Conservation (phyloP, 2,329 filamentous ascomycete species). For the Trichoderma atrobrunneum region DNA sequence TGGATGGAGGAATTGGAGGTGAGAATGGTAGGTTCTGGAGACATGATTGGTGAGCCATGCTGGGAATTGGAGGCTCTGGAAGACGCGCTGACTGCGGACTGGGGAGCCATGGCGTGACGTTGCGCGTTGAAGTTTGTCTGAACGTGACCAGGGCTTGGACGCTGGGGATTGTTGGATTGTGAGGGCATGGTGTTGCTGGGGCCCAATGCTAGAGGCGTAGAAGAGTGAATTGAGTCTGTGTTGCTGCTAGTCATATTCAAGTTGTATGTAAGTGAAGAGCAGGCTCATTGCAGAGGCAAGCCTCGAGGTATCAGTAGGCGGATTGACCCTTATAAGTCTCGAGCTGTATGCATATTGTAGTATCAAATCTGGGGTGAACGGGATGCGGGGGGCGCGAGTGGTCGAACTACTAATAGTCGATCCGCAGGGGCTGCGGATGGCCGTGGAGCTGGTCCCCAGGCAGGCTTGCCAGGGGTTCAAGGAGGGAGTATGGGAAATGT, state of each 20-base stretch:
- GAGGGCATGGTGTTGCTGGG: slow-evolving; percentile 38
- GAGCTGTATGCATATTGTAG: slow-evolving; percentile 35
- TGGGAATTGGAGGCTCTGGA: slow-evolving; percentile 55
- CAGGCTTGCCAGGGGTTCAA: slow-evolving; percentile 2
- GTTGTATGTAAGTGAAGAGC: slow-evolving; percentile 21
- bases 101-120: slow-evolving; percentile 42
- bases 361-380: slow-evolving; percentile 28
- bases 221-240: slow-evolving; percentile 27
- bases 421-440: slow-evolving; percentile 16
- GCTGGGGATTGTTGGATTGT: slow-evolving; percentile 40
- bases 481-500: not conserved
- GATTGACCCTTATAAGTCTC: slow-evolving; percentile 39
- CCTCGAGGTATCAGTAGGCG: slow-evolving; percentile 32
- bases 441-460: not conserved
- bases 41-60: slow-evolving; percentile 57
- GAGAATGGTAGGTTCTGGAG: slow-evolving; percentile 50
- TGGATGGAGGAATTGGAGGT: slow-evolving; percentile 63
- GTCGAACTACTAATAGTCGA: slow-evolving; percentile 14
- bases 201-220: slow-evolving; percentile 28
- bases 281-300: slow-evolving; percentile 27
- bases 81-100: slow-evolving; percentile 55
- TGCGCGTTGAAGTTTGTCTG: slow-evolving; percentile 45
- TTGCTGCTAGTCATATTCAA: slow-evolving; percentile 28
- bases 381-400: slow-evolving; percentile 17
- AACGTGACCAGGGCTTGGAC: slow-evolving; percentile 46